Conservation (phyloP, 108 stramenopile species). For the Schizochytrium sp. region DNA sequence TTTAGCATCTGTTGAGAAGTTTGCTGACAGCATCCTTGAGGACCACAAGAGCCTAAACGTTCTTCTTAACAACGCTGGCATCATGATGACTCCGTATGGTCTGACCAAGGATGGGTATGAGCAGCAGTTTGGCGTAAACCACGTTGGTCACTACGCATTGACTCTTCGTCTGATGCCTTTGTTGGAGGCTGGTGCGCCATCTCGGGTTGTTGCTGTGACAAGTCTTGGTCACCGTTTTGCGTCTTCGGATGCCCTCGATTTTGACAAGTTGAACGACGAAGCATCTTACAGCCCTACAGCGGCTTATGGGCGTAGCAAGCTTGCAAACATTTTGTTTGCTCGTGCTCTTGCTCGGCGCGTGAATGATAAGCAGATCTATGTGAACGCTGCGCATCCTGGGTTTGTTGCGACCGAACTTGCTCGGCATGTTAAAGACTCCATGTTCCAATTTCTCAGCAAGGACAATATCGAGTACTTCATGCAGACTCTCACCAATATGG, state of each 20-base stretch:
- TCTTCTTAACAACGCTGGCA: constrained; percentile 33
- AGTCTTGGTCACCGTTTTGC: constrained; percentile 6
- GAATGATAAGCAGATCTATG: constrained; percentile 35
- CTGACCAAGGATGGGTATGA: constrained; percentile 37
- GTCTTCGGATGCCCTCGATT: background rate
- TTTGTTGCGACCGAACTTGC: constrained; percentile 33
- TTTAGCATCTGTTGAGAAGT: background rate
- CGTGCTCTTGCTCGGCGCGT: background rate
- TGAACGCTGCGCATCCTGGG: constrained; percentile 42
- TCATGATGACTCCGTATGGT: constrained; percentile 50
- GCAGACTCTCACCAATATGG: background rate
- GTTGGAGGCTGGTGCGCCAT: constrained; percentile 5
- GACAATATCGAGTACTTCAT: background rate
- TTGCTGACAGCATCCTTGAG: constrained; percentile 26
- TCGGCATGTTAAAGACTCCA: background rate
- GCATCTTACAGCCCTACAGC: background rate
- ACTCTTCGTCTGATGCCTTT: background rate
- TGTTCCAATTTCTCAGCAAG: background rate
- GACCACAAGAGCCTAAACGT: background rate
- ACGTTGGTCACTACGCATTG: constrained; percentile 45
- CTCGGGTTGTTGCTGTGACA: background rate
- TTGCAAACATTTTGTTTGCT: constrained; percentile 39
- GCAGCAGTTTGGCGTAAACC: constrained; percentile 43
- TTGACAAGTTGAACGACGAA: background rate
- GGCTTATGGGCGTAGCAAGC: constrained; percentile 43